Conservation (phyloP, 768 basidiomycete species). For the Suillus ampliporus region DNA sequence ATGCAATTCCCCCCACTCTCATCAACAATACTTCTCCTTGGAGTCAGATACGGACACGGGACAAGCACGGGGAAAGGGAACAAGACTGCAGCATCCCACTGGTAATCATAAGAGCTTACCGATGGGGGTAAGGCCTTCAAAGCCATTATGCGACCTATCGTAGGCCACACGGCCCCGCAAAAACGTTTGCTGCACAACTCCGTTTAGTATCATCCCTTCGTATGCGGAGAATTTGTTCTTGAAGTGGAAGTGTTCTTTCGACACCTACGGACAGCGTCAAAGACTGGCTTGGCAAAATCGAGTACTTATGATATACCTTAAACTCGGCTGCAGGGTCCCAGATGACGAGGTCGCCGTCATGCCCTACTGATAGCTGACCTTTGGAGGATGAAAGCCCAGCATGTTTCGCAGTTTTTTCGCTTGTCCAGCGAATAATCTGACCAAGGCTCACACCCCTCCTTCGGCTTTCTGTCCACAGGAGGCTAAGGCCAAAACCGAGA, state of each 20-base stretch:
- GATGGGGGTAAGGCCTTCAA: slow-evolving; percentile 37
- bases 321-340: slow-evolving; percentile 71
- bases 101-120: slow-evolving; percentile 45
- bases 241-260: slow-evolving; percentile 75
- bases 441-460: slow-evolving; percentile 56
- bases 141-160: slow-evolving; percentile 45
- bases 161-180: slow-evolving; percentile 80
- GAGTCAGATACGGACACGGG: too few species aligned
- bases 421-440: slow-evolving; percentile 78
- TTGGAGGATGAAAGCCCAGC: slow-evolving; percentile 74
- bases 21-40: not conserved
- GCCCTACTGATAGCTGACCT: slow-evolving; percentile 73
- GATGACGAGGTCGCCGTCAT: slow-evolving; percentile 86
- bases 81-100: not conserved
- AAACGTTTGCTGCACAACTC: slow-evolving; percentile 78
- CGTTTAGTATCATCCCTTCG: slow-evolving; percentile 71
- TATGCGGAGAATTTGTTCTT: slow-evolving; percentile 96
- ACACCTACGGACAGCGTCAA: slow-evolving; percentile 61
- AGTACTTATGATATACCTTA: slow-evolving; percentile 35
- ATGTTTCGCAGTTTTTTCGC: slow-evolving; percentile 75
- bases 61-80: not conserved
- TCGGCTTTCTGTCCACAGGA: slow-evolving; percentile 86
- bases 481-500: slow-evolving; percentile 85
- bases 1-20: not conserved
- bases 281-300: not conserved